A percentile compares a stretch with the other conserved stretches of the same genome.
phyloP scores from a whole-genome alignment of 1,284 basidiomycete species.

The Ceratobasidium theobromae region DNA sequence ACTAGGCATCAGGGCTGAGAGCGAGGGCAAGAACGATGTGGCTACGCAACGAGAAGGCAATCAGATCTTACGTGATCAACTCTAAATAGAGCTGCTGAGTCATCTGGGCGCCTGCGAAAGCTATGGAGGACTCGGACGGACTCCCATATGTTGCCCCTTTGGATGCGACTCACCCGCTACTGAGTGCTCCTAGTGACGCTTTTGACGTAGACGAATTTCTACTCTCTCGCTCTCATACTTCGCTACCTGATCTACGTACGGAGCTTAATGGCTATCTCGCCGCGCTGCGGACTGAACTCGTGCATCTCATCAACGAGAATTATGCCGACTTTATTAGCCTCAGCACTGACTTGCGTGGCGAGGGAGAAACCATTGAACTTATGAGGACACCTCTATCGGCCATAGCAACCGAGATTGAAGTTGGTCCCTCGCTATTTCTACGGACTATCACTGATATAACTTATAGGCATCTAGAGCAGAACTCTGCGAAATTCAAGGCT shows the following conservation, averaged over 20 bases:
- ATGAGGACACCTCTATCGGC: constrained; percentile 65
- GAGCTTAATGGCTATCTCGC: constrained; percentile 87
- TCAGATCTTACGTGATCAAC: background rate
- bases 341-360: constrained; percentile 83
- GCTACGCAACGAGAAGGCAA: constrained; percentile 10
- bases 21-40: constrained; percentile 27
- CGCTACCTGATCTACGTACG: constrained; percentile 80
- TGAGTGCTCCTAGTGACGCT: constrained; percentile 36
- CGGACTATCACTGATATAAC: constrained; percentile 3
- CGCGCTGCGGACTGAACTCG: constrained; percentile 85
- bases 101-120: constrained; percentile 21
- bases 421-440: constrained; percentile 46
- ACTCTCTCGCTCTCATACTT: constrained; percentile 81
- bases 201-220: constrained; percentile 90
- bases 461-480: constrained; percentile 61
- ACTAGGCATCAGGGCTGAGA: constrained; percentile 10
- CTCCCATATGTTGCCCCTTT: constrained; percentile 28
- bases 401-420: constrained; percentile 69
- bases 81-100: background rate
- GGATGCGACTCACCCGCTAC: constrained; percentile 20
- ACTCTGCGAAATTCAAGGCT: constrained; percentile 66
- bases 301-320: constrained; percentile 94
- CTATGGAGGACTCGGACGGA: constrained; percentile 19
- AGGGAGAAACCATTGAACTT: constrained; percentile 69
- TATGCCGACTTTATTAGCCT: constrained; percentile 97